These are phyloP conservation scores for Pythium myriotylum DNA, from an alignment of 352 stramenopile genomes.

Conservation along the genomic window DNA sequence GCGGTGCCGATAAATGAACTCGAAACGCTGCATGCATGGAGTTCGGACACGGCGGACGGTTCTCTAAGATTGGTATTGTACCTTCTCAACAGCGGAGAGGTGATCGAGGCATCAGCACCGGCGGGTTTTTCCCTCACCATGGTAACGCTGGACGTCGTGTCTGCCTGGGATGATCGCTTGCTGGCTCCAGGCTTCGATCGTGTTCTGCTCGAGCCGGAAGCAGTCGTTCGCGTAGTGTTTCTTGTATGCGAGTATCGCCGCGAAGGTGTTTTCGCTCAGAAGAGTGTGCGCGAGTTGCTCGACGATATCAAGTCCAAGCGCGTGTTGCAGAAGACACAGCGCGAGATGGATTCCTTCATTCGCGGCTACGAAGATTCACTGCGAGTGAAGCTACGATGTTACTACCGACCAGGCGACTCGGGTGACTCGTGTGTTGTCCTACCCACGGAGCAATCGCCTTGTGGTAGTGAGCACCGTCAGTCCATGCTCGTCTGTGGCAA, in stretches of 20 bases:
- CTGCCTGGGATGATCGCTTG: not conserved
- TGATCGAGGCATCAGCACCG: conserved; percentile 13
- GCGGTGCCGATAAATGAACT: not conserved
- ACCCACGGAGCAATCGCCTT: too few species aligned
- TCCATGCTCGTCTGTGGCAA: not conserved
- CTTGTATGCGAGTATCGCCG: conserved; percentile 15
- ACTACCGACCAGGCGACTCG: conserved; percentile 12
- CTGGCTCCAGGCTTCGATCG: conserved; percentile 6
- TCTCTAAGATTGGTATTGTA: conserved; percentile 18
- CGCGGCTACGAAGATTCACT: conserved; percentile 20
- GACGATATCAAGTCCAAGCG: conserved; percentile 17
- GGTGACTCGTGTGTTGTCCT: not conserved
- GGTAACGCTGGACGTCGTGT: conserved; percentile 12
- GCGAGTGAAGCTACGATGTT: conserved; percentile 15
- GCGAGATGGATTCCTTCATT: conserved; percentile 18
- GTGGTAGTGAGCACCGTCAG: not conserved
- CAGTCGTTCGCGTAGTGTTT: conserved; percentile 13
- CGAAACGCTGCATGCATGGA: not conserved
- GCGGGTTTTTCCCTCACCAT: conserved; percentile 2
- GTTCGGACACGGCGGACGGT: not conserved
- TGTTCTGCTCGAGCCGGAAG: conserved; percentile 13
- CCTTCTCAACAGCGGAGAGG: conserved; percentile 9
- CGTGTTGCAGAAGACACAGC: conserved; percentile 20
- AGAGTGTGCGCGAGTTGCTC: conserved; percentile 30
- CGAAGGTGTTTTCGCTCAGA: conserved; percentile 29